Base-by-base conservation (phyloP, 2,329 filamentous ascomycete genomes). In the Trichoderma afroharzianum region DNA sequence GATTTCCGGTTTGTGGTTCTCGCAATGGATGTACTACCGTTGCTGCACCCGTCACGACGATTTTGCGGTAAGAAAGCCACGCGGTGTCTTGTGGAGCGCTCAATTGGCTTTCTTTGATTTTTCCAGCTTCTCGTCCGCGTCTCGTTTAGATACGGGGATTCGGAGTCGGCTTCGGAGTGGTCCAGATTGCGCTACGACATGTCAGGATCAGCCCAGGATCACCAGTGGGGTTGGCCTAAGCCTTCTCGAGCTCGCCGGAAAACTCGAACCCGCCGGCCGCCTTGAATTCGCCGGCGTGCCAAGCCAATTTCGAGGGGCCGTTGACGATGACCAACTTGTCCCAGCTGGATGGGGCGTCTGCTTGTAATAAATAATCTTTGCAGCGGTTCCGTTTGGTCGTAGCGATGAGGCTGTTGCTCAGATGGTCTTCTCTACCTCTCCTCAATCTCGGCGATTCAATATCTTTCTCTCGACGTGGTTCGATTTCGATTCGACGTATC, bases 171-270 rank as follows among this genome's bases (percentile, higher is more conserved):
- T 28, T 63, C 32, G 33, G 32, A 26, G 26, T 53, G 39, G 6
- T 43, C 12, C 50, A 58, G 32, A 57, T 43, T 53, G 50, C 63
- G 63, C 32, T 32, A 68, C 36, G 21, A 47, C 39, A 26, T 58
- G 53, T 32, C 63, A 55, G 47, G 59, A 18, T 55, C 50, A 66
- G 63, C 47, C 30, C 47, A 36, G 63, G 47, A 50, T 66, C 47
- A 30, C 24, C 50, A 28, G 47, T 66, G 63, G 66, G 32, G 43
- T 7, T 33, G 21, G 9, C n/a, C 66, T 69, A 69, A 69, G 24
- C 66, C 66, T 61, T 69, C 26, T 69, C 55, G 55, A 62, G 66
- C 66, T 69, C 66, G 66, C 66, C 66, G 66, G 47, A 69, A 69
- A 61, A 47, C 21, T 62, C 26, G 55, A 36, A 43, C 50, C 63